A percentile compares a stretch with the other conserved stretches of the same genome.
phyloP scores from a whole-genome alignment of 495 filamentous ascomycete species.

The Peziza echinospora region DNA sequence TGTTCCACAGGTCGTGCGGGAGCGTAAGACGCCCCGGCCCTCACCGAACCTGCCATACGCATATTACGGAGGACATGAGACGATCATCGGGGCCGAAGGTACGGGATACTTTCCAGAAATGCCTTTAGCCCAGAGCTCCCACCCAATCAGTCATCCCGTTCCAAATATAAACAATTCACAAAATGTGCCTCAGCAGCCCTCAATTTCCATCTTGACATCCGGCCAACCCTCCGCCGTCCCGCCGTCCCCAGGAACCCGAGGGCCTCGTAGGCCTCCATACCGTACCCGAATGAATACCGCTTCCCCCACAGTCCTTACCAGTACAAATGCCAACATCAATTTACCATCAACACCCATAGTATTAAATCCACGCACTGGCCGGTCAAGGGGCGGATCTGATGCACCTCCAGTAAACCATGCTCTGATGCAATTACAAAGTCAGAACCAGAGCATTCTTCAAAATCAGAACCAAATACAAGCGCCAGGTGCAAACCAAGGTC shows the following conservation, averaged over 20 bases:
- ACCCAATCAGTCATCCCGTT: neutral
- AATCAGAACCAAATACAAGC: no score
- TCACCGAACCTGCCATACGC: slow-evolving; percentile 33
- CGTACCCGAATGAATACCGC: no score
- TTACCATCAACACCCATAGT: no score
- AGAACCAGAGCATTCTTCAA: no score
- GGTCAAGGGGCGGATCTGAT: no score
- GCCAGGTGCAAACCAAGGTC: no score
- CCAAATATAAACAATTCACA: neutral
- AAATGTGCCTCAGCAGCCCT: slow-evolving; percentile 11
- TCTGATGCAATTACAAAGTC: no score
- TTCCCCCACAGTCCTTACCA: no score
- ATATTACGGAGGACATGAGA: neutral
- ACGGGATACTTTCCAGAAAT: neutral
- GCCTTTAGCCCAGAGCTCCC: slow-evolving; percentile 1
- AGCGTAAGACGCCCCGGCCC: slow-evolving; percentile 59
- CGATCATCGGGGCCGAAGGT: neutral
- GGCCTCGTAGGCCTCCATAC: no score
- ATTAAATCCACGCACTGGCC: no score
- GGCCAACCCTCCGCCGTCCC: slow-evolving; percentile 52
- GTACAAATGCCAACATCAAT: no score
- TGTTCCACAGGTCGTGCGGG: slow-evolving; percentile 32
- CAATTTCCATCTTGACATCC: slow-evolving; percentile 60
- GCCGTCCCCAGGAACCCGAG: slow-evolving; percentile 57
- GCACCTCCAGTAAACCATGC: no score